A percentile compares a stretch with the other conserved stretches of the same genome.
Evolutionary conservation across 768 basidiomycete species (phyloP).

Genomic region (Podaxis sp.): DNA sequence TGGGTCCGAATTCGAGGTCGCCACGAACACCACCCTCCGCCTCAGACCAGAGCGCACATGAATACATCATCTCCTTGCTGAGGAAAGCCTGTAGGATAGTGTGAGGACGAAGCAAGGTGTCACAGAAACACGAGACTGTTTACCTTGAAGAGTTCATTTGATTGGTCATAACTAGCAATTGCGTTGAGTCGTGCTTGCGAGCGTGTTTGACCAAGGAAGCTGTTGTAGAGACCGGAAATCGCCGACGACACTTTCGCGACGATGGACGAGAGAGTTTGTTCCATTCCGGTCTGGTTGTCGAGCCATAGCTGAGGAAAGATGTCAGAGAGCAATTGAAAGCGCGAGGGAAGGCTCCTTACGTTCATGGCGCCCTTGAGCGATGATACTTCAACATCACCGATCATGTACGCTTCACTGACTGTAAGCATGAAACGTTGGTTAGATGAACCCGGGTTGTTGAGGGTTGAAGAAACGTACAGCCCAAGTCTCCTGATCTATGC

Average conservation of each 20-base stretch:
- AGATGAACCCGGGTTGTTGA: constrained; percentile 1
- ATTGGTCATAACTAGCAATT: constrained; percentile 89
- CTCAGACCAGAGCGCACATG: constrained; percentile 82
- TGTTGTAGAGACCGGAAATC: constrained; percentile 64
- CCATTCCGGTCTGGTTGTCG: constrained; percentile 62
- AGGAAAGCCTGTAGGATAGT: constrained; percentile 59
- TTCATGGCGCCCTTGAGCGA: constrained; percentile 62
- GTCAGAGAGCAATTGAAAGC: constrained; percentile 1
- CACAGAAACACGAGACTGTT: constrained; percentile 13
- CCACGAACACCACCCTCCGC: constrained; percentile 79
- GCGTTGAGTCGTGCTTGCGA: constrained; percentile 77
- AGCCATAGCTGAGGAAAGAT: constrained; percentile 55
- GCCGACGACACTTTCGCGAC: constrained; percentile 57
- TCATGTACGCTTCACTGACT: constrained; percentile 79
- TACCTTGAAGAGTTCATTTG: constrained; percentile 84
- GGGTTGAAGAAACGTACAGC: constrained; percentile 45
- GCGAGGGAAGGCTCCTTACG: constrained; percentile 37
- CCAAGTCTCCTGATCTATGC: constrained; percentile 57
- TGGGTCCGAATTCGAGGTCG: constrained; percentile 58
- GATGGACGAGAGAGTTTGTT: constrained; percentile 54
- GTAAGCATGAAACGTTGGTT: constrained; percentile 18
- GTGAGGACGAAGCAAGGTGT: constrained; percentile 12
- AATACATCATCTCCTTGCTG: constrained; percentile 93
- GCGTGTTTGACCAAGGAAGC: constrained; percentile 71
- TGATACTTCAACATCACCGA: constrained; percentile 64